Base-by-base conservation (phyloP, 345 rosid species). In the Eucalyptus pauciflora region DNA sequence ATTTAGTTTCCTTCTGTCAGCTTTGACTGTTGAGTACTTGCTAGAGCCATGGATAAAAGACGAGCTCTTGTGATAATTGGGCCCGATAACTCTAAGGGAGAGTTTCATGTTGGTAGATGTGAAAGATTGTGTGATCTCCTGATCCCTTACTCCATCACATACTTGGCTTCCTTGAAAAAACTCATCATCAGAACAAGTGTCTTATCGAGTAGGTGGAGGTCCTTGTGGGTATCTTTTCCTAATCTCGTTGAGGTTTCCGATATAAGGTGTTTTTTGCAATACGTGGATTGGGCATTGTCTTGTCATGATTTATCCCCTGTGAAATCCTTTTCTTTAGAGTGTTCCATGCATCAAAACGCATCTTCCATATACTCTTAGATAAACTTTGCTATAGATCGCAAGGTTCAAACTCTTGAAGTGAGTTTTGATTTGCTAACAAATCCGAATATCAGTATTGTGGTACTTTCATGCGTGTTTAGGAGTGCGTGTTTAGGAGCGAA, bases 301-400 rank as follows among this genome's bases (percentile, higher is more conserved):
- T 56, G 13, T 56, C 0, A 1, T 56, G 62, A 24, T 56, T 56
- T 56, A 56, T 24, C 5, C 5, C 1, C 0, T 56, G 1, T 56
- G 62, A 56, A 56, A 22, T 56, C 27, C 2, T 54, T 54, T 1
- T 9, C 25, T 56, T 2, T 17, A 17, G 3, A 7, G 10, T 52
- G 24, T 56, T 24, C 4, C 2, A 0, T 56, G 6, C 1, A 22
- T 22, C 3, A 56, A 56, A 1, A 56, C 3, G 1, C 27, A 24
- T 24, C 6, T 56, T 56, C 29, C 29, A 56, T 56, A 24, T 24
- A 56, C 6, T 56, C 5, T 56, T 22, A 27, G 4, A 22, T 56
- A 56, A 56, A 56, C 0, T 56, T 56, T 56, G 29, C 13, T 6
- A 56, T 56, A 10, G 2, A 20, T 54, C 0, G 2, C 11, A 54